Evolutionary conservation across 441 rosid species (phyloP).

Genomic region (Pelargonium cotyledonis): DNA sequence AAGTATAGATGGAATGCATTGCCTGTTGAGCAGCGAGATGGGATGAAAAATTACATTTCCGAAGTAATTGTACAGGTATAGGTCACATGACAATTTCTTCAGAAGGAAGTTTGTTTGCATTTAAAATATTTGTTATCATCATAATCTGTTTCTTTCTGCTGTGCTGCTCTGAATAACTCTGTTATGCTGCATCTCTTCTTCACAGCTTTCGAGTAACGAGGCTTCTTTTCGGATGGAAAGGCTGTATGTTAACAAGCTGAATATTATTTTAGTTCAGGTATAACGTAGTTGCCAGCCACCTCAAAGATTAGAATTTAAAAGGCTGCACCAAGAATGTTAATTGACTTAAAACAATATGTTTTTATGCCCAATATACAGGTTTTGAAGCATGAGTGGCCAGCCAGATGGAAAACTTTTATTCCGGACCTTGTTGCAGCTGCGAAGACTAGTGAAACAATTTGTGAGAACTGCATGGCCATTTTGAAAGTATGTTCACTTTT

Average conservation of each 20-base stretch:
- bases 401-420: conserved; percentile 95
- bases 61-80: conserved; percentile 98
- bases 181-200: conserved; percentile 12
- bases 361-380: conserved; percentile 45
- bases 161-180: neutral
- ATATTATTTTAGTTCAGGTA: conserved; percentile 98
- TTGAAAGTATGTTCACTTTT: conserved; percentile 55
- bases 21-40: conserved; percentile 97
- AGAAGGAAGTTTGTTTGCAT: neutral
- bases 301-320: conserved; percentile 4
- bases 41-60: conserved; percentile 98
- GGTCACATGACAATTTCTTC: neutral
- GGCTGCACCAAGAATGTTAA: neutral
- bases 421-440: conserved; percentile 99
- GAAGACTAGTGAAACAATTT: conserved; percentile 97
- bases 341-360: neutral
- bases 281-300: neutral
- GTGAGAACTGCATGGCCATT: conserved; percentile 98
- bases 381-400: conserved; percentile 99
- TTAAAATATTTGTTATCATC: neutral
- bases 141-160: conserved; percentile 1
- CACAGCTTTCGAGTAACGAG: conserved; percentile 86
- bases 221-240: conserved; percentile 79
- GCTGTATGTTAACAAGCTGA: conserved; percentile 91
- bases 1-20: conserved; percentile 99